A percentile compares a stretch with the other conserved stretches of the same genome.
Evolutionary conservation across 768 basidiomycete species (phyloP).

Genomic region (Termitomyces sp.): DNA sequence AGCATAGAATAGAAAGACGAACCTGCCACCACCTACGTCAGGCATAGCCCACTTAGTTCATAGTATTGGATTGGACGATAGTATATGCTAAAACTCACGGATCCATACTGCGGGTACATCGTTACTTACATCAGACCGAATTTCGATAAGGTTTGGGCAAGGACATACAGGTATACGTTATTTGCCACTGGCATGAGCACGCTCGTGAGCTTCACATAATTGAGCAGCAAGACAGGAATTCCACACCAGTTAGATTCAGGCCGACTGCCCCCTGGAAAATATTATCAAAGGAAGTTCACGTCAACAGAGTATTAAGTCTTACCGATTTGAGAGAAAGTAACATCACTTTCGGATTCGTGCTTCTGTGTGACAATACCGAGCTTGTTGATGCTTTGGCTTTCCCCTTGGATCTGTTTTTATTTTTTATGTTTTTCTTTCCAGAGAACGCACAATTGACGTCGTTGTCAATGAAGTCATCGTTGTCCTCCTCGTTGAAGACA

Average conservation of each 20-base stretch:
- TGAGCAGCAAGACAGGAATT: not conserved
- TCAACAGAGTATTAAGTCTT: constrained; percentile 9
- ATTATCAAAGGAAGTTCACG: not conserved
- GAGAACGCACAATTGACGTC: constrained; percentile 22
- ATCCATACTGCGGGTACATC: constrained; percentile 57
- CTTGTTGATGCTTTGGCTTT: constrained; percentile 28
- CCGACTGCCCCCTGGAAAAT: constrained; percentile 68
- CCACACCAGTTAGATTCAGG: constrained; percentile 68
- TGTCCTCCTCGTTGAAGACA: constrained; percentile 20
- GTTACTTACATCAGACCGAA: constrained; percentile 9
- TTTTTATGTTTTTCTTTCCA: constrained; percentile 14
- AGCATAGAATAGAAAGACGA: constrained; percentile 4
- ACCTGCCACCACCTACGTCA: constrained; percentile 76
- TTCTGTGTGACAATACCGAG: not conserved
- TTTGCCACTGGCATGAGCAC: constrained; percentile 56
- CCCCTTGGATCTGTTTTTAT: constrained; percentile 30
- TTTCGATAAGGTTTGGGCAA: not conserved
- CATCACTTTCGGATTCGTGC: constrained; percentile 70
- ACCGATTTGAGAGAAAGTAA: constrained; percentile 81
- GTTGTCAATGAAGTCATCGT: constrained; percentile 28
- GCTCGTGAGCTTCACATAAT: not conserved
- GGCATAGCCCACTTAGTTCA: not conserved
- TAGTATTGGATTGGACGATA: not conserved
- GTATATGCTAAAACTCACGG: constrained; percentile 52
- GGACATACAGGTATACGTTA: constrained; percentile 68